A percentile compares a stretch with the other conserved stretches of the same genome.
Conservation (phyloP, 192 early-diverging fungal species). For the Paraglomus brasilianum region DNA sequence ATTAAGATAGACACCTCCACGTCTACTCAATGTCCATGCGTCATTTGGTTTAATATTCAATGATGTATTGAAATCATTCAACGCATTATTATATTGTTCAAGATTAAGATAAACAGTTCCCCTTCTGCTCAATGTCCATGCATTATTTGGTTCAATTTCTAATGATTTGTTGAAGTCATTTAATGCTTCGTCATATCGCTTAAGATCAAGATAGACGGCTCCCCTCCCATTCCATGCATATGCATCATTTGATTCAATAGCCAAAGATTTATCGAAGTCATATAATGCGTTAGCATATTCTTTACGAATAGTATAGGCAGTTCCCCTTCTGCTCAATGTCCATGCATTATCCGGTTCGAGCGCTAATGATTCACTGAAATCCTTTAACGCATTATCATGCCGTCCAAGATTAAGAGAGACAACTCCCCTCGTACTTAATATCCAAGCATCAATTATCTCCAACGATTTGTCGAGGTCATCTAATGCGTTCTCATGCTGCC, state of each 20-base stretch:
- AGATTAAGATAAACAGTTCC: not conserved
- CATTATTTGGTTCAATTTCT: not conserved
- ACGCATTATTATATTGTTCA: slow-evolving; percentile 7
- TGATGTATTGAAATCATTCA: slow-evolving; percentile 10
- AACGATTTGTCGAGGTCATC: not conserved
- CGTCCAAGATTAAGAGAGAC: too few relatives aligned
- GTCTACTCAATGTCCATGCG: too few relatives aligned
- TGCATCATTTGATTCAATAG: slow-evolving; percentile 11
- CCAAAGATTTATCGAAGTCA: too few relatives aligned
- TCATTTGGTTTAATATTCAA: not conserved
- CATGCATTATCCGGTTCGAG: too few relatives aligned
- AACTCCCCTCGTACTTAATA: too few relatives aligned
- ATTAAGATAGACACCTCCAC: not conserved
- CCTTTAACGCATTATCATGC: too few relatives aligned
- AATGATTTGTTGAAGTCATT: not conserved
- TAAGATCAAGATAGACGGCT: not conserved
- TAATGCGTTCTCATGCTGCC: not conserved
- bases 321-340: too few relatives aligned
- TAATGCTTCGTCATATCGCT: slow-evolving; percentile 8
- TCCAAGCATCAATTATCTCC: not conserved
- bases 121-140: not conserved
- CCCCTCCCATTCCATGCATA: not conserved
- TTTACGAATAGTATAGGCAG: too few relatives aligned
- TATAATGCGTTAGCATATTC: too few relatives aligned
- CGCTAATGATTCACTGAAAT: too few relatives aligned